These are phyloP conservation scores for Aspergillus funiculosus DNA, from an alignment of 495 filamentous ascomycete species.

Conservation along the genomic window DNA sequence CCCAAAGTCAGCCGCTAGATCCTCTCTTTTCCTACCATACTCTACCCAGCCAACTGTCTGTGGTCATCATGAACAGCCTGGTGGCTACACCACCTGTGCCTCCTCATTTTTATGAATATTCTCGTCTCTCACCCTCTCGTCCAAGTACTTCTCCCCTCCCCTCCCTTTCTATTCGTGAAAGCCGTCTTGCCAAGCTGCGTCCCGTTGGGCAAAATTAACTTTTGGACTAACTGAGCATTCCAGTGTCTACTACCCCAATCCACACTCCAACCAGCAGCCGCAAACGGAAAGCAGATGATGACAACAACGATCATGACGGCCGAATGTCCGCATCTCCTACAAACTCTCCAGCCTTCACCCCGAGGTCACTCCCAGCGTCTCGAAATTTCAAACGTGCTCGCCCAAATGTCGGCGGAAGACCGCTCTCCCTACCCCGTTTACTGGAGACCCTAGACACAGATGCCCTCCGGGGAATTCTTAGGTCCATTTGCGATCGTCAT, in stretches of 20 bases:
- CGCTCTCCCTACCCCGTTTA: conserved; percentile 73
- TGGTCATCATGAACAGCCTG: conserved; percentile 57
- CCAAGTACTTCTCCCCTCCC: conserved; percentile 47
- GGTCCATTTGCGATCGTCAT: conserved; percentile 83
- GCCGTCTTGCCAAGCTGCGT: too few species aligned
- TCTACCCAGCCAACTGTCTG: conserved; percentile 34
- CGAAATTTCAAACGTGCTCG: conserved; percentile 59
- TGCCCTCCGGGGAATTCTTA: conserved; percentile 74
- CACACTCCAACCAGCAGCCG: conserved; percentile 50
- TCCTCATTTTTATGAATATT: conserved; percentile 68
- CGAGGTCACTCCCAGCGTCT: conserved; percentile 59
- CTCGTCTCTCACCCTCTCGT: conserved; percentile 64
- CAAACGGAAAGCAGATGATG: conserved; percentile 88
- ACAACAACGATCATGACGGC: conserved; percentile 58
- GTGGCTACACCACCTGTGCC: conserved; percentile 62
- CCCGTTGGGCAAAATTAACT: too few species aligned
- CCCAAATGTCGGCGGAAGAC: conserved; percentile 67
- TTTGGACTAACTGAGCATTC: conserved; percentile 21
- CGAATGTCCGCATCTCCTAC: conserved; percentile 84
- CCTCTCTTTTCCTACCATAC: conserved; percentile 15
- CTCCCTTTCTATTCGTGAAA: too few species aligned
- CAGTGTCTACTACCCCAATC: conserved; percentile 53
- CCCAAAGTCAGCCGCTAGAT: conserved; percentile 9
- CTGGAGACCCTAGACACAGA: conserved; percentile 85
- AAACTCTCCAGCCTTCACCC: conserved; percentile 66